Conservation (phyloP, 495 filamentous ascomycete species). For the Neurospora sp. region DNA sequence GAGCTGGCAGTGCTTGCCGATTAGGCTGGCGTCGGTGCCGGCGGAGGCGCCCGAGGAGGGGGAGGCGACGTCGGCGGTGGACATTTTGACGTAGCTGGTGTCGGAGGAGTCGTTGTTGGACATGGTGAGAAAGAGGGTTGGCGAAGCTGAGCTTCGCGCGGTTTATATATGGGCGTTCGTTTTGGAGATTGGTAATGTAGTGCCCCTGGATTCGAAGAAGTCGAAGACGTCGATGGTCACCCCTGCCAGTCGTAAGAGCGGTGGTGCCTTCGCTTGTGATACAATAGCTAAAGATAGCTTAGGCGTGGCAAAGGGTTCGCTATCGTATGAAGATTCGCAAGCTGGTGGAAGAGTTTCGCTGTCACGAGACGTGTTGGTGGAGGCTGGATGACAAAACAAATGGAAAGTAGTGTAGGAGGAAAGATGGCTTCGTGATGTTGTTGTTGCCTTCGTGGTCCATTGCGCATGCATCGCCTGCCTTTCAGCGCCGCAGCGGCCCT, state of each 20-base stretch:
- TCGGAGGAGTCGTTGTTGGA: constrained; percentile 25
- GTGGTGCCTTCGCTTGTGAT: neutral
- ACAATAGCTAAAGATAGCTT: neutral
- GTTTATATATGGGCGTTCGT: constrained; percentile 3
- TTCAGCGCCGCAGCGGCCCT: neutral
- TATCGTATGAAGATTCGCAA: neutral
- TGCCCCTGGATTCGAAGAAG: neutral
- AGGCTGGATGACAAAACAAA: neutral
- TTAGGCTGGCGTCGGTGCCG: constrained; percentile 66
- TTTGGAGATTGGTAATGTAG: neutral
- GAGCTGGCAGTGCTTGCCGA: constrained; percentile 87
- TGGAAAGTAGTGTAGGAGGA: neutral
- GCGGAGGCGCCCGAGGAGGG: constrained; percentile 29
- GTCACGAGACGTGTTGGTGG: neutral
- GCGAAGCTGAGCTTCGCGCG: neutral
- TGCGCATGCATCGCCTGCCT: neutral
- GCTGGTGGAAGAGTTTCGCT: neutral
- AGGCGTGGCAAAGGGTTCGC: neutral
- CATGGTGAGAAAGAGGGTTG: constrained; percentile 24
- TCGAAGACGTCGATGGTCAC: neutral
- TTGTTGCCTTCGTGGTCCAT: neutral
- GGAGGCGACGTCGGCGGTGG: constrained; percentile 42
- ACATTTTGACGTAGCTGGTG: constrained; percentile 39
- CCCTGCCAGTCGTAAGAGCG: neutral
- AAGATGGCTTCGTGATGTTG: neutral